Base-by-base conservation (phyloP, 2,329 filamentous ascomycete species). In the Calonectria leucothoes region DNA sequence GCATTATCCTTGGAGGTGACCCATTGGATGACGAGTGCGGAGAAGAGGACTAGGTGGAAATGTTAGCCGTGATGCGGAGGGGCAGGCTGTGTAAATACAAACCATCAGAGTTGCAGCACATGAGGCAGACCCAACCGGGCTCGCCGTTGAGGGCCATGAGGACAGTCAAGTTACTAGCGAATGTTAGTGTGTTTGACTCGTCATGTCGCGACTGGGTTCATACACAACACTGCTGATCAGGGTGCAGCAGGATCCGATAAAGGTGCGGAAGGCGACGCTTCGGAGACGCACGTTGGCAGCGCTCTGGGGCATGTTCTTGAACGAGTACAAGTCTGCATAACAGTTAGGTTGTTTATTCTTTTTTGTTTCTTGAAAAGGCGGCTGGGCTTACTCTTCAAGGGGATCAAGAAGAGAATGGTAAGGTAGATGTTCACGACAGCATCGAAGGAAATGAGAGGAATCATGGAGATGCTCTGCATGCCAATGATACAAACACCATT, bases 101-200 rank as follows among this genome's bases (percentile, higher is more conserved):
- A 91, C 91, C 88, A 79, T 93, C 91, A 74, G 87, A 86, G 78
- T 93, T 93, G 79, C 91, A 93, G 78, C 90, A 91, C 84, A 92
- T 91, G 5, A 93, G 86, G 76, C 91, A 93, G 3, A 93, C 87
- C 91, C 91, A 93, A 4, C 89, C 91, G 2, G 89, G 91, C 79
- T 93, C 91, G 15, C 91, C 91, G 29, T 90, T 82, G 2, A 93
- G 86, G 1, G 86, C 86, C 85, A 91, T 89, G 0, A 93, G 82
- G 0, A 93, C 86, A 4, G 88, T 87, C 3, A 93, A 82, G 78
- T 93, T 93, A 4, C 90, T 91, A 51, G 15, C 68, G 1, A 20
- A 14, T 49, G 37, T 75, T 66, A 79, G 78, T 20, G 12, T 20
- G 31, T 20, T 51, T 39, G 12, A 23, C 25, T 57, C 25, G 20